Base-by-base conservation (phyloP, 2,329 filamentous ascomycete species). In the Lasiodiplodia sp. region DNA sequence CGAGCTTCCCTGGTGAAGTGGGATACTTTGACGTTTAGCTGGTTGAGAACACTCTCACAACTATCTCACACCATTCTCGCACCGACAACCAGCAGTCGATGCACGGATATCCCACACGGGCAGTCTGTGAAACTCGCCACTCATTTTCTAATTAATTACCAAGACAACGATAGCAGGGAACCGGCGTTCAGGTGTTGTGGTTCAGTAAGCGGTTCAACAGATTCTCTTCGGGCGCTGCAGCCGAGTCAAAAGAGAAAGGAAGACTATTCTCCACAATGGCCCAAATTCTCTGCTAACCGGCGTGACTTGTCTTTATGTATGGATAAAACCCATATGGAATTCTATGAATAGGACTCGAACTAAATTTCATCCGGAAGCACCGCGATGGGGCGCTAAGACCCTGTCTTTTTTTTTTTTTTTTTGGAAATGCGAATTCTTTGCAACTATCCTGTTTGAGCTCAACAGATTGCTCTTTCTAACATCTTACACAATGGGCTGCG, bases 1-100 rank as follows among this genome's bases (percentile, higher is more conserved):
- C 73, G 16, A 76, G 75, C 25, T 80, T 80, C 58, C 78, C 78
- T 0, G 78, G 79, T 4, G 78, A 80, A 63, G 79, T 80, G 6
- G 78, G 77, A 18, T 71, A 72, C 21, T 65, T 67, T 52, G 18
- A 47, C 21, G 44, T 47, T 21, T 47, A 47, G 14, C 21, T 47
- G 31, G 31, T 34, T 34, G 31, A 10, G 31, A 34, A 10, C 31
- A 34, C 31, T 10, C 8, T 34, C 31, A 34, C 31, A 10, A 34
- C 31, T 34, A 34, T 10, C 8, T 34, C 6, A 10, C 31, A 10
- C 31, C 5, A 34, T 34, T 34, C 5, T 34, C 31, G 31, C 31
- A 8, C 8, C 31, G 31, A 34, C 31, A 34, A 34, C 31, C 18
- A n/a, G 40, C 16, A 4, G 40, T 47, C 31, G 40, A 47, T 8